Conservation (phyloP, 1,284 basidiomycete genomes). For the Schizopora paradoxa region DNA sequence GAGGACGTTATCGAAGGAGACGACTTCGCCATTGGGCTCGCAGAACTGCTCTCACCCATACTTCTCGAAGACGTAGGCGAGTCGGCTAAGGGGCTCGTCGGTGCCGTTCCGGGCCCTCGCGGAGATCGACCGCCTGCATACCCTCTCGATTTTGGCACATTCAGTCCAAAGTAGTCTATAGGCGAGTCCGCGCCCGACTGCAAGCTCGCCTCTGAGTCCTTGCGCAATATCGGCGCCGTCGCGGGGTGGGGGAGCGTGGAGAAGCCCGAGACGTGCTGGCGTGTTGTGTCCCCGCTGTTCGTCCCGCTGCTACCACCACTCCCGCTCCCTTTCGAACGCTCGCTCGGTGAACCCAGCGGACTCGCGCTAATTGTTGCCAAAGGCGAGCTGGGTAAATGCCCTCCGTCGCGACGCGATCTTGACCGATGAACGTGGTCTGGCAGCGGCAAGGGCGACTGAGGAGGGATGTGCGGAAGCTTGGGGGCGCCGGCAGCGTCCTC, state of each 20-base stretch:
- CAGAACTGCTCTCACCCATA: too few species aligned
- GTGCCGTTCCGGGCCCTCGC: too few species aligned
- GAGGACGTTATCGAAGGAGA: too few species aligned
- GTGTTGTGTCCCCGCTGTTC: constrained; percentile 2
- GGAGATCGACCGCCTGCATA: too few species aligned
- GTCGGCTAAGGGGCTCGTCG: too few species aligned
- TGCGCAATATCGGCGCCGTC: constrained; percentile 7
- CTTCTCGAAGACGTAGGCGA: background rate
- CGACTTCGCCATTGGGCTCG: too few species aligned
- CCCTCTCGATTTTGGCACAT: too few species aligned
- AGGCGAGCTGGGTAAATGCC: background rate
- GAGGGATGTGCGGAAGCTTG: too few species aligned
- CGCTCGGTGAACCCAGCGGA: constrained; percentile 9
- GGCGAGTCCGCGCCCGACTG: constrained; percentile 1
- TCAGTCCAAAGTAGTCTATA: constrained; percentile 13
- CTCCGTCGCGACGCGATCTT: background rate
- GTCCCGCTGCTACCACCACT: background rate
- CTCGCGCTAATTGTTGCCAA: constrained; percentile 16
- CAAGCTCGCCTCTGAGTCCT: constrained; percentile 7
- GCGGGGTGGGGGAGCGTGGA: constrained; percentile 13
- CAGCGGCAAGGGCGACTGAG: too few species aligned
- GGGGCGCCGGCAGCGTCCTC: too few species aligned
- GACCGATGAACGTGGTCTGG: too few species aligned
- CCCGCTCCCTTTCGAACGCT: background rate
- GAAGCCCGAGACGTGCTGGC: constrained; percentile 1